These are phyloP conservation scores for Boechera stricta DNA, from an alignment of 345 rosid species.

Conservation along the genomic window DNA sequence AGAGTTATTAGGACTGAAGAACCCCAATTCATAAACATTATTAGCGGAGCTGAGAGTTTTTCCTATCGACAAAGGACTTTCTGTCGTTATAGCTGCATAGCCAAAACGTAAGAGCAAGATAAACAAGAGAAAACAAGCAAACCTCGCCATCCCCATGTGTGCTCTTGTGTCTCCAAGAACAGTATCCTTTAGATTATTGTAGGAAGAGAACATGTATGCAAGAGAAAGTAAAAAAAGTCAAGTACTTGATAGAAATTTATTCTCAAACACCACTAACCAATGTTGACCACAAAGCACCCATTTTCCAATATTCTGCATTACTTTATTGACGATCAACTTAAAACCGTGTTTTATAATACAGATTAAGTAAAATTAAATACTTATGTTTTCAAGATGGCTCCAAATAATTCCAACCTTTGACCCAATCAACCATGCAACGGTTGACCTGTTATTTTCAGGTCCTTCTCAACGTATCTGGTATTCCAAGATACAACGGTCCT, in stretches of 20 bases:
- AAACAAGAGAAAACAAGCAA: background rate
- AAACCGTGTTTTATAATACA: conserved; percentile 4
- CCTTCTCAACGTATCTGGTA: background rate
- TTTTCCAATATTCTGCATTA: conserved; percentile 20
- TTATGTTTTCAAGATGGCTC: background rate
- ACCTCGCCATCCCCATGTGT: background rate
- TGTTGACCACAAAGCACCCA: conserved; percentile 11
- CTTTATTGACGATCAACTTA: conserved; percentile 28
- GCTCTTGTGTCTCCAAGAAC: background rate
- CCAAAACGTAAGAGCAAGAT: background rate
- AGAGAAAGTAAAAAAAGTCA: conserved; percentile 14
- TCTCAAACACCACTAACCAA: background rate
- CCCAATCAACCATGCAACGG: background rate
- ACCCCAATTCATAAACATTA: conserved; percentile 44
- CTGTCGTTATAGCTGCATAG: background rate
- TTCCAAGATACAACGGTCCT: background rate
- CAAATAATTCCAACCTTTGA: background rate
- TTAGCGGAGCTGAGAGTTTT: conserved; percentile 41
- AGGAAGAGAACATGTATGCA: background rate
- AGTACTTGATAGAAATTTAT: background rate
- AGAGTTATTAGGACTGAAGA: conserved; percentile 36
- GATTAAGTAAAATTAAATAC: background rate
- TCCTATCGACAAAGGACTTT: conserved; percentile 31
- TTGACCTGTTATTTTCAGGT: conserved; percentile 28
- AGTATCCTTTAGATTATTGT: conserved; percentile 6